Evolutionary conservation across 2,329 filamentous ascomycete genomes (phyloP).

Genomic region (Teratosphaeria nubilosa): DNA sequence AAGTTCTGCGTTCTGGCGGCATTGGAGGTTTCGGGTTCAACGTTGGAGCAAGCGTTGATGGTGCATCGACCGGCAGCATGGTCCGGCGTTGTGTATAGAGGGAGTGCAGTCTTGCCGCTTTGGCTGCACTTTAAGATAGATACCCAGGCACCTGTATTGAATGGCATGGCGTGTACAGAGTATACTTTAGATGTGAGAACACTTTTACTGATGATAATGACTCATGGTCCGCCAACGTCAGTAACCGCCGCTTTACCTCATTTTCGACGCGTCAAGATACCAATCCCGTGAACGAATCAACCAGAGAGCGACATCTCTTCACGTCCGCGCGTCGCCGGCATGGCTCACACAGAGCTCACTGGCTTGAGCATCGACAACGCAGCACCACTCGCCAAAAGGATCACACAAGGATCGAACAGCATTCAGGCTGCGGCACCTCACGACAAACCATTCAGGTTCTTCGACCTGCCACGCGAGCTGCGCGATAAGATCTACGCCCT

Average conservation of each 20-base stretch:
- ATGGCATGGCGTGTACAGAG: not conserved
- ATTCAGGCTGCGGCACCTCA: not conserved
- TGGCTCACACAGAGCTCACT: too few relatives aligned
- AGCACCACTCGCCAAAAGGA: not conserved
- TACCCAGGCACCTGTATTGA: not conserved
- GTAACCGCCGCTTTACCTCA: too few relatives aligned
- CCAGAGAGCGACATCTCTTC: too few relatives aligned
- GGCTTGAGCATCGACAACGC: not conserved
- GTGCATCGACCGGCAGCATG: not conserved
- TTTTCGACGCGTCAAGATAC: too few relatives aligned
- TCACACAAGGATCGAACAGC: too few relatives aligned
- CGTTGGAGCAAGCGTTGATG: not conserved
- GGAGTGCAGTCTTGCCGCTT: not conserved
- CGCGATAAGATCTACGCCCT: slow-evolving; percentile 57
- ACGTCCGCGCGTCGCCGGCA: too few relatives aligned
- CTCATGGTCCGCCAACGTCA: too few relatives aligned
- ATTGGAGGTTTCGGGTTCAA: not conserved
- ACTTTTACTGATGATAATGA: too few relatives aligned
- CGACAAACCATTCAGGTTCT: slow-evolving; percentile 49
- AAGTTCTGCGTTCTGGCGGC: not conserved
- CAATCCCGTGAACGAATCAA: too few relatives aligned
- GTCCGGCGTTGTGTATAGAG: not conserved
- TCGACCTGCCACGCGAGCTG: slow-evolving; percentile 59
- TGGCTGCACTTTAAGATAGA: not conserved
- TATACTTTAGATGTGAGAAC: too few relatives aligned